Evolutionary conservation across 345 rosid species (phyloP).

Genomic region (Salix arbutifolia): DNA sequence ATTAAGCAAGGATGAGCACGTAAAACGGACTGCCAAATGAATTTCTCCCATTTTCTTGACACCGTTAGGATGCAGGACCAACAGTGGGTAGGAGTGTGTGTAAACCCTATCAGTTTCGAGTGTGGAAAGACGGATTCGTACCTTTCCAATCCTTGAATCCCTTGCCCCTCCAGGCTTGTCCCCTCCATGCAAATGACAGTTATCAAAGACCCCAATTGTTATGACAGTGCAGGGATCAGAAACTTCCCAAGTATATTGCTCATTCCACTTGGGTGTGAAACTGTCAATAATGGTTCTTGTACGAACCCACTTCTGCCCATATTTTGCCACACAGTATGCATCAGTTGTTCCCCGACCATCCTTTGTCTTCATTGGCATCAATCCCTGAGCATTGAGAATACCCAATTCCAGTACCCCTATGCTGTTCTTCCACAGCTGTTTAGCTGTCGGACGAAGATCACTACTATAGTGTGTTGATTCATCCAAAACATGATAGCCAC

Average conservation of each 20-base stretch:
- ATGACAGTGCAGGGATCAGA: conserved; percentile 88
- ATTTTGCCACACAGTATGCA: conserved; percentile 93
- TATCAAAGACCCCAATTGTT: conserved; percentile 89
- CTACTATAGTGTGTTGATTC: conserved; percentile 94
- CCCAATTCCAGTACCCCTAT: conserved; percentile 87
- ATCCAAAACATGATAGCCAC: conserved; percentile 95
- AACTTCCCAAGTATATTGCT: conserved; percentile 97
- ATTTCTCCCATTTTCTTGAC: conserved; percentile 88
- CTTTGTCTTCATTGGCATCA: conserved; percentile 81
- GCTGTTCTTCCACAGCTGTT: conserved; percentile 62
- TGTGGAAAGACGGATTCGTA: conserved; percentile 81
- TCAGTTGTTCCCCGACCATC: conserved; percentile 71
- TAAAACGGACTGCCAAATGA: conserved; percentile 81
- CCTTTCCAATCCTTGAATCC: conserved; percentile 89
- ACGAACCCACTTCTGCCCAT: conserved; percentile 95
- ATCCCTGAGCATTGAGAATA: conserved; percentile 70
- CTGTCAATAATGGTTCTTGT: conserved; percentile 88
- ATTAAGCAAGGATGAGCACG: conserved; percentile 76
- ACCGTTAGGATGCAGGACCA: conserved; percentile 69
- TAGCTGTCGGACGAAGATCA: conserved; percentile 88
- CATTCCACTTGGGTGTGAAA: conserved; percentile 79
- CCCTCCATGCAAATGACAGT: conserved; percentile 65
- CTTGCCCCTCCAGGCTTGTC: conserved; percentile 29
- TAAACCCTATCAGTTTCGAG: conserved; percentile 83
- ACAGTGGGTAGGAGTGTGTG: conserved; percentile 80